Evolutionary conservation across 441 rosid species (phyloP).

Genomic region (Erysimum cheiri): DNA sequence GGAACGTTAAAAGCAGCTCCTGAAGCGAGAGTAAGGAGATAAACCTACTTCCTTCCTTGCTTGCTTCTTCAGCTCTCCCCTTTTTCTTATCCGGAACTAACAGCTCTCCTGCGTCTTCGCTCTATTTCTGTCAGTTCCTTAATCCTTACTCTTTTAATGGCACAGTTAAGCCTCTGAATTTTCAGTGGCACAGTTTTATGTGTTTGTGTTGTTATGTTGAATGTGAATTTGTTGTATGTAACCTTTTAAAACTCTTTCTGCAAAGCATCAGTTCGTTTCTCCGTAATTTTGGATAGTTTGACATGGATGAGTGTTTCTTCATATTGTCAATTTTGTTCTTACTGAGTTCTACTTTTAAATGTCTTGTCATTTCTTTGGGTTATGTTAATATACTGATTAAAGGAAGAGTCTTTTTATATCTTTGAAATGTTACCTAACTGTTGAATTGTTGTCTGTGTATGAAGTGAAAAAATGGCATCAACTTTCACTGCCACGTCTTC

Average conservation of each 20-base stretch:
- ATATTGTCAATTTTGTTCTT: not conserved
- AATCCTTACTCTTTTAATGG: not conserved
- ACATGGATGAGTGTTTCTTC: not conserved
- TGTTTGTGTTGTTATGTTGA: not conserved
- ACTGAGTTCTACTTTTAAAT: not conserved
- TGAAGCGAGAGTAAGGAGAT: slow-evolving; percentile 29
- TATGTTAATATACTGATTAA: no score
- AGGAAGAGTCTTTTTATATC: no score
- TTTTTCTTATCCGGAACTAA: slow-evolving; percentile 10
- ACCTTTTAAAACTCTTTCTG: not conserved
- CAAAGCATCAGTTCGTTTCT: not conserved
- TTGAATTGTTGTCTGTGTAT: slow-evolving; percentile 31
- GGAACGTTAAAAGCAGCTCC: not conserved
- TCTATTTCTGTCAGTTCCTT: slow-evolving; percentile 23
- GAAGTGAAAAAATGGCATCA: slow-evolving; percentile 25
- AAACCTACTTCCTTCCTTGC: slow-evolving; percentile 29
- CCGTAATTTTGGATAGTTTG: not conserved
- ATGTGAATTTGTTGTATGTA: not conserved
- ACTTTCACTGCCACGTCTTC: slow-evolving; percentile 28
- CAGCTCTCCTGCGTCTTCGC: slow-evolving; percentile 23
- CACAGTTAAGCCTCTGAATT: no score
- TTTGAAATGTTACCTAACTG: slow-evolving; percentile 2
- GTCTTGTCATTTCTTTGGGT: not conserved
- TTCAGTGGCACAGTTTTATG: no score
- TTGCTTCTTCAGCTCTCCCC: slow-evolving; percentile 3